A percentile compares a stretch with the other conserved stretches of the same genome.
phyloP scores from a whole-genome alignment of 768 basidiomycete genomes.

The Suillus weaverae region DNA sequence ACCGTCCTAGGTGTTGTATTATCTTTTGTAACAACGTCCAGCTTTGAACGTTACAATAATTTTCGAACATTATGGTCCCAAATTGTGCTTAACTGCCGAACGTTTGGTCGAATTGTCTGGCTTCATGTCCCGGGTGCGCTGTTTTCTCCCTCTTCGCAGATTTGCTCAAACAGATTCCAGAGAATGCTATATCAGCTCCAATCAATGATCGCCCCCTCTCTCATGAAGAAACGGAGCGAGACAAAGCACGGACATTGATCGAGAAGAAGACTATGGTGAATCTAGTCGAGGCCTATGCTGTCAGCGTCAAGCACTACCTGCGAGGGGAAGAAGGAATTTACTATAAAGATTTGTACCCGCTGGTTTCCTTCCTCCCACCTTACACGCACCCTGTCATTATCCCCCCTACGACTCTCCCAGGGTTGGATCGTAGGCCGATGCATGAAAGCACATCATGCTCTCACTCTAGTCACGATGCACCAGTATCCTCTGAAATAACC shows the following conservation, averaged over 20 bases:
- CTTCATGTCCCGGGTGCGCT: conserved; percentile 60
- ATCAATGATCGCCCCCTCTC: conserved; percentile 11
- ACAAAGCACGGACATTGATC: conserved; percentile 48
- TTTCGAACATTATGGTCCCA: conserved; percentile 65
- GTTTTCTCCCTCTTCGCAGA: no score
- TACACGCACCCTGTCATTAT: conserved; percentile 56
- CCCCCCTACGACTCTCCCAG: conserved; percentile 22
- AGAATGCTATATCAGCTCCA: conserved; percentile 20
- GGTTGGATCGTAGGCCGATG: no score
- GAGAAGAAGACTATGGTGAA: conserved; percentile 74
- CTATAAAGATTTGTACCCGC: conserved; percentile 55
- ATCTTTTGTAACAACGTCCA: conserved; percentile 68
- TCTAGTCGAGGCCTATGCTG: conserved; percentile 63
- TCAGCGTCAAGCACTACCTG: conserved; percentile 69
- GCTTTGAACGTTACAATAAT: conserved; percentile 74
- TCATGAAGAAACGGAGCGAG: conserved; percentile 26
- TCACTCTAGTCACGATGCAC: neutral
- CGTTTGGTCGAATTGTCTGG: conserved; percentile 62
- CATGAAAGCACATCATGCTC: neutral
- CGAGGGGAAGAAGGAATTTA: conserved; percentile 47
- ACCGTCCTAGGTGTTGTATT: conserved; percentile 76
- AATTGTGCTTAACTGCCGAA: conserved; percentile 53
- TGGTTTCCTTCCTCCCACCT: conserved; percentile 65
- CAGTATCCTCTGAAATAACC: neutral
- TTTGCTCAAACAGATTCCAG: conserved; percentile 14